These are phyloP conservation scores for Galeopsis tetrahit DNA, from an alignment of 257 asterid species.

Conservation along the genomic window DNA sequence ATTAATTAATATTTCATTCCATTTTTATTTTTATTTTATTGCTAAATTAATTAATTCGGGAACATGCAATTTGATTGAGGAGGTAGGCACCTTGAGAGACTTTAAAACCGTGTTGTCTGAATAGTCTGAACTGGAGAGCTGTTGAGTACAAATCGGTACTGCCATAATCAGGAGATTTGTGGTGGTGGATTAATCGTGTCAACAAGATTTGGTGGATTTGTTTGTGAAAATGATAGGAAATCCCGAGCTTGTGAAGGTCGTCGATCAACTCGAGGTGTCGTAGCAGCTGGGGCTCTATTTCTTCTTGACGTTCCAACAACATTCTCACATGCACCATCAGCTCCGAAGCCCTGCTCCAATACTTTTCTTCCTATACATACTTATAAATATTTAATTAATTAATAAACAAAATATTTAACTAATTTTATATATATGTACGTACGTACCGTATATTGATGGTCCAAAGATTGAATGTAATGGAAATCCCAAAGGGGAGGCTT, in stretches of 20 bases:
- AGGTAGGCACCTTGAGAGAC: conserved; percentile 14
- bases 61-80: too few relatives aligned
- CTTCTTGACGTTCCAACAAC: not conserved
- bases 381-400: too few relatives aligned
- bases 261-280: conserved; percentile 18
- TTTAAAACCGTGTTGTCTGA: not conserved
- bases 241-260: conserved; percentile 2
- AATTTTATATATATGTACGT: too few relatives aligned
- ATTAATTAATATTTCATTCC: too few relatives aligned
- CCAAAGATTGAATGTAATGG: conserved; percentile 19
- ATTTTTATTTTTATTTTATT: too few relatives aligned
- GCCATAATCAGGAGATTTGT: too few relatives aligned
- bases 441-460: conserved; percentile 9
- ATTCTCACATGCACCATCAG: conserved; percentile 2
- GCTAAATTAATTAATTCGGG: too few relatives aligned
- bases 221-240: conserved; percentile 3
- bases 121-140: not conserved
- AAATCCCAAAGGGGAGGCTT: conserved; percentile 25
- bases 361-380: conserved; percentile 9
- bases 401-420: not conserved
- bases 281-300: not conserved
- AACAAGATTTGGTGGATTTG: not conserved
- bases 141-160: conserved; percentile 9
- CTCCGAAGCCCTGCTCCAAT: not conserved
- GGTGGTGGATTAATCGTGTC: too few relatives aligned